Evolutionary conservation across 139 green algal species (phyloP).

Genomic region (Coccomyxa sp.): DNA sequence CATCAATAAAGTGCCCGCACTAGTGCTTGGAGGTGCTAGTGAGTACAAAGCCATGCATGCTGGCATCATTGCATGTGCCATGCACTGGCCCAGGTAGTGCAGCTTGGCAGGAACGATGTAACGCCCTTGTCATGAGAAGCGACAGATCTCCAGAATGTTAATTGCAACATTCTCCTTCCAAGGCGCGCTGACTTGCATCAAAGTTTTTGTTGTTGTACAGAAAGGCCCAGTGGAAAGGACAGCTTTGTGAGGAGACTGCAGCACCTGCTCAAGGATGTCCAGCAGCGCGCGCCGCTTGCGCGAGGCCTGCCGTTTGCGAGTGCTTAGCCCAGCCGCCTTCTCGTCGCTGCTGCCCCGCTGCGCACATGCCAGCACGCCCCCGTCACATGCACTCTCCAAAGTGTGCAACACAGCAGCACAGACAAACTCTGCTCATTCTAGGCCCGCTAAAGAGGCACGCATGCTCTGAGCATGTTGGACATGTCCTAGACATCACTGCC

Average conservation of each 20-base stretch:
- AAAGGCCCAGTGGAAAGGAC: no score
- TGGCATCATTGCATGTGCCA: no score
- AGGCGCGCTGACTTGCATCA: neutral
- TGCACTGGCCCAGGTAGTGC: no score
- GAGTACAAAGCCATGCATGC: no score
- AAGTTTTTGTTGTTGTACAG: neutral
- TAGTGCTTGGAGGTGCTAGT: neutral
- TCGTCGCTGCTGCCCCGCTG: neutral
- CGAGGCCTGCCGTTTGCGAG: slow-evolving; percentile 9
- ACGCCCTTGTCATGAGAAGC: neutral
- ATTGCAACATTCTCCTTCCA: neutral
- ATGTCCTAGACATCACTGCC: no score
- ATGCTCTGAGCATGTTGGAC: neutral
- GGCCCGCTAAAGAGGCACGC: neutral
- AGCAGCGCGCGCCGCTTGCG: slow-evolving; percentile 39
- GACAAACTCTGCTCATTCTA: neutral
- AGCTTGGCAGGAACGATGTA: neutral
- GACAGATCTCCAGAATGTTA: neutral
- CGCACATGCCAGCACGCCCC: neutral
- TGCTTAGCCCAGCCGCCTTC: neutral
- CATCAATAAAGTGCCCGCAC: neutral
- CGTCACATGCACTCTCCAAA: neutral
- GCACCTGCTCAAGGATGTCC: slow-evolving; percentile 43
- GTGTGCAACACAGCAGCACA: neutral
- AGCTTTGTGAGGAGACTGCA: no score